Evolutionary conservation across 2,329 filamentous ascomycete species (phyloP), one percentile per base, ranked within the genome.

Genomic region (Calonectria honghensis): DNA sequence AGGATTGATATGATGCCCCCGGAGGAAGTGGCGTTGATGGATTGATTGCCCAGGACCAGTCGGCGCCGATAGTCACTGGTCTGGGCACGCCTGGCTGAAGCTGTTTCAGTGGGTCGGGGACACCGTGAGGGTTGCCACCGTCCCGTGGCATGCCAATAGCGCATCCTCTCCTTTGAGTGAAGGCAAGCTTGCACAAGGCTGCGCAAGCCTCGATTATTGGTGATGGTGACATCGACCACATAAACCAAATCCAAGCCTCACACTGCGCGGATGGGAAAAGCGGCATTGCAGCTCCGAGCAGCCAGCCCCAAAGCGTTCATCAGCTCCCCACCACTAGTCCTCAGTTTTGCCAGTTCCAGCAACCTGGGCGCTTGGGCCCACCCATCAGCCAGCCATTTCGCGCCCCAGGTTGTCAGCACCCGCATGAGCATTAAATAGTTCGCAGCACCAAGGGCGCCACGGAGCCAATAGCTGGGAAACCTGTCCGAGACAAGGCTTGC

Each of bases 401-500:
- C 4, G 52, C 31, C 10, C 16, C 20, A 35, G 18, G 16, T 35
- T 57, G 14, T 31, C 27, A 24, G 48, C 50, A 16, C 51, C 51
- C 32, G 51, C 27, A 54, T 31, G 18, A 32, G 51, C 29, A 31
- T 20, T 18, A n/a, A 57, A 57, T 57, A 57, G 52, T 35, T 57
- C 6, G 52, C 52, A 32, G 52, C 52, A 57, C 52, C 31, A 57
- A 57, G 24, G 18, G 7, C 52, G 52, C 52, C 52, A 57, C 52
- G 6, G 16, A 14, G 31, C 18, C 29, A 31, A 35, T 57, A n/a
- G 29, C 9, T 32, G 52, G 3, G 31, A 10, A 54, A 16, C 27
- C 35, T 20, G 18, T 11, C 7, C 31, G 18, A 57, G 52, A 57
- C 29, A 35, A 57, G 52, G 31, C 31, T 57, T 57, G 29, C 52